These are phyloP conservation scores for Pythium guiyangense DNA, from an alignment of 352 stramenopile genomes.

Conservation along the genomic window DNA sequence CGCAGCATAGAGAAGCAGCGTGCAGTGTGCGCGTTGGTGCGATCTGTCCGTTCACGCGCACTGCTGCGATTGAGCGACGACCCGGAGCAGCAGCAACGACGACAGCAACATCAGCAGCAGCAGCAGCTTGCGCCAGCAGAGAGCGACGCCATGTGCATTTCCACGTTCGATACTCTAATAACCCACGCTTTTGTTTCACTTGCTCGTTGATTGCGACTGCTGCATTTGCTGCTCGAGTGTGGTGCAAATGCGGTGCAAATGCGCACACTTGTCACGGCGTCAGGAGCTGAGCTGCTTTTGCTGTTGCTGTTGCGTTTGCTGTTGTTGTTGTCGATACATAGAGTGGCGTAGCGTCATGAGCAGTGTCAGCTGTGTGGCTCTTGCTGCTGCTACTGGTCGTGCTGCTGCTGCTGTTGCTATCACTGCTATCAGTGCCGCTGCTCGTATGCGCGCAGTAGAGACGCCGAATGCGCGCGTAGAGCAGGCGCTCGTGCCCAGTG, in stretches of 20 bases:
- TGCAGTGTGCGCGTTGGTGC: too few relatives aligned
- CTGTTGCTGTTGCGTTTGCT: too few relatives aligned
- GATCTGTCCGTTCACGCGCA: too few relatives aligned
- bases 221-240: not conserved
- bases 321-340: too few relatives aligned
- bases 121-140: too few relatives aligned
- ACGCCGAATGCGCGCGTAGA: conserved; percentile 41
- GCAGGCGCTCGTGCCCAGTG: conserved; percentile 43
- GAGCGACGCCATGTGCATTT: not conserved
- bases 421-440: too few relatives aligned
- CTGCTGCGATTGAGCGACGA: too few relatives aligned
- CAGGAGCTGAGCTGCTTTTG: not conserved
- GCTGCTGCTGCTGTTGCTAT: too few relatives aligned
- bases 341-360: not conserved
- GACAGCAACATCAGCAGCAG: not conserved
- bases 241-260: too few relatives aligned
- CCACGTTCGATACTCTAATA: conserved; percentile 22
- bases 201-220: not conserved
- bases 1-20: conserved; percentile 14
- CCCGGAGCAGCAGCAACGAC: too few relatives aligned
- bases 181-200: conserved; percentile 10
- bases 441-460: conserved; percentile 20
- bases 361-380: too few relatives aligned
- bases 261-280: conserved; percentile 4
- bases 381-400: too few relatives aligned